Conservation (phyloP, 345 rosid genomes). For the Eutrema japonicum region DNA sequence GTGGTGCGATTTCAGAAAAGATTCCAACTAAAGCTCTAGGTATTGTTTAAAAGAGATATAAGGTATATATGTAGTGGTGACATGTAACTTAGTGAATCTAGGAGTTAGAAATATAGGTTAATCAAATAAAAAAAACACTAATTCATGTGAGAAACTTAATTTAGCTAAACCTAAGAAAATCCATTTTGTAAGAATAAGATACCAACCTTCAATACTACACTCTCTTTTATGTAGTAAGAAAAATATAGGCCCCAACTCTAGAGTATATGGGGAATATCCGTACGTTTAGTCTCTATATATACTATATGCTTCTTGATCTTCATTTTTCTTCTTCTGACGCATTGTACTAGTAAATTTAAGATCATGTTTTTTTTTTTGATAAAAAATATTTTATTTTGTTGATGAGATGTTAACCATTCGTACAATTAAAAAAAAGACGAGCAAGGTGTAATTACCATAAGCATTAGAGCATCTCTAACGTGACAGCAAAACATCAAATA, state of each 20-base stretch:
- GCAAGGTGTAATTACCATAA: not conserved
- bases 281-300: conserved; percentile 5
- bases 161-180: not conserved
- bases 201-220: conserved; percentile 34
- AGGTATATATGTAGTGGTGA: conserved; percentile 17
- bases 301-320: conserved; percentile 24
- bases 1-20: not conserved
- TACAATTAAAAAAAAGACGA: not conserved
- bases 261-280: conserved; percentile 18
- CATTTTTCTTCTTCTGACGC: not conserved
- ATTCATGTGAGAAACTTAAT: conserved; percentile 12
- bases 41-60: not conserved
- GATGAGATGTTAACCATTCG: not conserved
- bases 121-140: conserved; percentile 16
- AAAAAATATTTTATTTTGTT: not conserved
- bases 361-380: not conserved
- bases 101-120: conserved; percentile 10
- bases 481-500: too few relatives aligned
- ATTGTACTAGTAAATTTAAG: not conserved
- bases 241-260: conserved; percentile 11
- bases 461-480: too few relatives aligned
- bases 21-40: conserved; percentile 18
- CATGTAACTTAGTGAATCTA: conserved; percentile 13
- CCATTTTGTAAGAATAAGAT: conserved; percentile 34
- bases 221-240: conserved; percentile 12